Evolutionary conservation across 495 filamentous ascomycete species (phyloP).

Genomic region (Penicillium parvum): DNA sequence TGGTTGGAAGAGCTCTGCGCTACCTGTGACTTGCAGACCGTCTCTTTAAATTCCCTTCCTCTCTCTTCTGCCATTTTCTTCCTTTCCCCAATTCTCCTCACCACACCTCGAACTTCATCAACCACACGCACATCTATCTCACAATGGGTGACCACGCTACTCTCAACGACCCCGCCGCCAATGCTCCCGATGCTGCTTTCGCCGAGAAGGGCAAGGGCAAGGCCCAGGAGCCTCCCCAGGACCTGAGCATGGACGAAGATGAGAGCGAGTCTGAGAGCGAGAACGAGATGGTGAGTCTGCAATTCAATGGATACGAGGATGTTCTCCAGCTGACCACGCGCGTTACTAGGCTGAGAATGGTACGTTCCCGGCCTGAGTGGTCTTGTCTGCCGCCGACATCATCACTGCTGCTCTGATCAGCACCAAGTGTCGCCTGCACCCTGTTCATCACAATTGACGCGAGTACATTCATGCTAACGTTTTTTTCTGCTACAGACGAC

Average conservation of each 20-base stretch:
- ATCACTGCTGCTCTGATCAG: too few relatives aligned
- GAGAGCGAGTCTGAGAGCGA: constrained; percentile 62
- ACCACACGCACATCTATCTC: constrained; percentile 7
- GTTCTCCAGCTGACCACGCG: constrained; percentile 7
- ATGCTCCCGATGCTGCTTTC: constrained; percentile 27
- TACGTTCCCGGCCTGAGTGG: constrained; percentile 7
- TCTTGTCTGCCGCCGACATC: neutral
- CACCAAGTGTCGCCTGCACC: too few relatives aligned
- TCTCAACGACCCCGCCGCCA: constrained; percentile 26
- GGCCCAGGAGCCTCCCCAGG: constrained; percentile 48
- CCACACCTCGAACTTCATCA: constrained; percentile 6
- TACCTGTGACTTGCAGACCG: constrained; percentile 25
- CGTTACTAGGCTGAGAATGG: constrained; percentile 38
- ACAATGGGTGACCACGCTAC: constrained; percentile 40
- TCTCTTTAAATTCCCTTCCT: constrained; percentile 19
- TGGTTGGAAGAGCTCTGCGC: constrained; percentile 20
- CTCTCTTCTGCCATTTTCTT: constrained; percentile 3
- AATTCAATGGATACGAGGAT: neutral
- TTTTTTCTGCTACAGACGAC: constrained; percentile 34
- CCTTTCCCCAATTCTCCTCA: constrained; percentile 2
- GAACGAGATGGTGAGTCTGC: constrained; percentile 55
- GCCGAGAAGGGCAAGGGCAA: constrained; percentile 58
- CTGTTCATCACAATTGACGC: neutral
- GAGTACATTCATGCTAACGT: constrained; percentile 8
- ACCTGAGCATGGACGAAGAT: constrained; percentile 62